phyloP scores from a whole-genome alignment of 345 rosid genomes.

The Syzygium aqueum region DNA sequence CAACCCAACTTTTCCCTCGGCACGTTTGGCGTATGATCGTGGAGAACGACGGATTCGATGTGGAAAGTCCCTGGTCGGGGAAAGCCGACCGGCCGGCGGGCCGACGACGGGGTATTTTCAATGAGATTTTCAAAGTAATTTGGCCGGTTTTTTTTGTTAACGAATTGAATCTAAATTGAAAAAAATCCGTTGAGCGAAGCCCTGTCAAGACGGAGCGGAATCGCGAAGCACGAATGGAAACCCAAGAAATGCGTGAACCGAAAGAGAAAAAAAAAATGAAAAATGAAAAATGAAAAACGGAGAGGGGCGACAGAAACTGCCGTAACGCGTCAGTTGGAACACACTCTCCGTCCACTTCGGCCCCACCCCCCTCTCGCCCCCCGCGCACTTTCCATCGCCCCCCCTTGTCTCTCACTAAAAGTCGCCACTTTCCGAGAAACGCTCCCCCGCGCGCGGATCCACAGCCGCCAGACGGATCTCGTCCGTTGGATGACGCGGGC shows the following conservation, averaged over 20 bases:
- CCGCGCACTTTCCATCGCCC: background rate
- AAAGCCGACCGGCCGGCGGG: too few relatives aligned
- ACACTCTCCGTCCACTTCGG: background rate
- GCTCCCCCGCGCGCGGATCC: fast-evolving
- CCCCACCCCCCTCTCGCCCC: background rate
- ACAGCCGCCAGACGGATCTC: fast-evolving
- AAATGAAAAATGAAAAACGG: too few relatives aligned
- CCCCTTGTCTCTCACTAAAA: background rate
- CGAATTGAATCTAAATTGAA: background rate
- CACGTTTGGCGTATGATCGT: fast-evolving
- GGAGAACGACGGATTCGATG: fast-evolving
- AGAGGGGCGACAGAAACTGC: too few relatives aligned
- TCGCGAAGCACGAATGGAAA: background rate
- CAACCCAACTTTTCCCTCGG: too few relatives aligned
- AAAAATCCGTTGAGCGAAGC: background rate
- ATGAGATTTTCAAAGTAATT: background rate
- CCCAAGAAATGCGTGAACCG: background rate
- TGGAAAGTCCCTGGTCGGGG: background rate
- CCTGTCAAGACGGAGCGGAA: background rate
- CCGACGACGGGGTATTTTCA: too few relatives aligned
- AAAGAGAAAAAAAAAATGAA: background rate
- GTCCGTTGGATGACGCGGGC: background rate
- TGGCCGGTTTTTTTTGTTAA: too few relatives aligned
- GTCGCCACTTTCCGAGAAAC: background rate
- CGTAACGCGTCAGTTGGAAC: background rate